phyloP scores from a whole-genome alignment of 2,329 filamentous ascomycete genomes.

The Trichoderma polysporum region DNA sequence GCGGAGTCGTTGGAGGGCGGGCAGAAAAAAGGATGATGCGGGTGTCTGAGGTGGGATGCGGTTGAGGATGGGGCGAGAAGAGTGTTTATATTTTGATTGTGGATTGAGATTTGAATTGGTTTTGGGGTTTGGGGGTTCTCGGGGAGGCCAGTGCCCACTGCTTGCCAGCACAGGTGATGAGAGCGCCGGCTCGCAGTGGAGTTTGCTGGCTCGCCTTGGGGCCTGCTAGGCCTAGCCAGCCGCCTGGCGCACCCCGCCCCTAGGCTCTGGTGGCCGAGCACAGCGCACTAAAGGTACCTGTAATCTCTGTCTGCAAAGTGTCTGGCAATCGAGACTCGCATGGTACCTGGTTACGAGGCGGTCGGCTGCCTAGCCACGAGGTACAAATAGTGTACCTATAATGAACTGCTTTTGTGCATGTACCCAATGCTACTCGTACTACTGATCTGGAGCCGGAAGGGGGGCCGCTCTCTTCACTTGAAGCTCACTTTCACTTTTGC shows the following conservation, averaged over 20 bases:
- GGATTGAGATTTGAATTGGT: constrained; percentile 27
- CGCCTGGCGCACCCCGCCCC: constrained; percentile 19
- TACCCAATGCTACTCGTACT: too few species aligned
- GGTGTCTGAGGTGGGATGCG: constrained; percentile 28
- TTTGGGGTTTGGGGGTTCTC: constrained; percentile 24
- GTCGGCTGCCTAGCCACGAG: not conserved
- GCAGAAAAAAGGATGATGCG: constrained; percentile 26
- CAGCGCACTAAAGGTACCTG: not conserved
- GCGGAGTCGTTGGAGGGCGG: constrained; percentile 21
- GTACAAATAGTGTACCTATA: not conserved
- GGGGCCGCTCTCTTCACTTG: not conserved
- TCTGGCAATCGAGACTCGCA: not conserved
- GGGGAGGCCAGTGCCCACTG: constrained; percentile 19
- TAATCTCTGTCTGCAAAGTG: constrained; percentile 5
- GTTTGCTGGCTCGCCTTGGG: constrained; percentile 7
- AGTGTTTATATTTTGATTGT: constrained; percentile 36
- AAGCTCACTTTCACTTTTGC: not conserved
- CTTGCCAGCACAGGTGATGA: constrained; percentile 14
- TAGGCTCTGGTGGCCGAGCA: constrained; percentile 13
- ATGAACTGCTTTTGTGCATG: not conserved
- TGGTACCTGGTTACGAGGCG: not conserved
- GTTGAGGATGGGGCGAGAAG: constrained; percentile 29
- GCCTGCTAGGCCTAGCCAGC: constrained; percentile 13
- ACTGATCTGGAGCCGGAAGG: not conserved
- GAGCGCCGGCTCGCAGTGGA: constrained; percentile 17